phyloP scores from a whole-genome alignment of 208 protist species.

The Novymonas esmeraldas region DNA sequence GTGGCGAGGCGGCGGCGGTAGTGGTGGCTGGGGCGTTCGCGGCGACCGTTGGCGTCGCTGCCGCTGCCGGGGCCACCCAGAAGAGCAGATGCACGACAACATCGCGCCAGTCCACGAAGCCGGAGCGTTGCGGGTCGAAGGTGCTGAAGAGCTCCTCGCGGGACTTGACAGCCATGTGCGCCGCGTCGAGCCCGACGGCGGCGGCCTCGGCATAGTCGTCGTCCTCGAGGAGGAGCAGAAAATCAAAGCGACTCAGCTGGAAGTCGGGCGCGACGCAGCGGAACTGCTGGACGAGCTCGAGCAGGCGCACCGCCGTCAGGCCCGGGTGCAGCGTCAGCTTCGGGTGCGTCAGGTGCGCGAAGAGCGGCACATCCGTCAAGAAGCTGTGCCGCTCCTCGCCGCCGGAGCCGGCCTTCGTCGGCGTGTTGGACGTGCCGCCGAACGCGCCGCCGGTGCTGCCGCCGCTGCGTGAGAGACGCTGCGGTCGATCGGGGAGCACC shows the following conservation, averaged over 20 bases:
- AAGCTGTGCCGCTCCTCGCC: constrained; percentile 46
- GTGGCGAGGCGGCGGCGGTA: constrained; percentile 13
- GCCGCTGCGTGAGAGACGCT: neutral
- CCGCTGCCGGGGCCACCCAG: constrained; percentile 58
- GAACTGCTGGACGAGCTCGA: constrained; percentile 67
- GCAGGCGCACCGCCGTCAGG: constrained; percentile 54
- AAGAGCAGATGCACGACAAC: constrained; percentile 84
- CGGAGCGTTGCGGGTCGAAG: constrained; percentile 64
- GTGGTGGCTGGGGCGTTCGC: constrained; percentile 13
- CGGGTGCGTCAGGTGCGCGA: constrained; percentile 25
- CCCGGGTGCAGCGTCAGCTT: constrained; percentile 56
- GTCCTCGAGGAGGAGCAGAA: constrained; percentile 55
- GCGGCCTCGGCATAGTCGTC: constrained; percentile 64
- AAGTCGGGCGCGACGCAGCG: constrained; percentile 73
- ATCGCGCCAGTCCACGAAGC: constrained; percentile 87
- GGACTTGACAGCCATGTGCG: constrained; percentile 23
- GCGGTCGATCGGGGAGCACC: neutral
- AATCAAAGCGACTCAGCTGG: constrained; percentile 62
- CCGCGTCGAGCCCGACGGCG: constrained; percentile 14
- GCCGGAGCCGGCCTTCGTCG: neutral
- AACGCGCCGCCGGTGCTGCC: neutral
- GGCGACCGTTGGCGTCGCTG: neutral
- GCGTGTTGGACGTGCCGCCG: neutral
- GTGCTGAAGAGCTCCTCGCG: constrained; percentile 56
- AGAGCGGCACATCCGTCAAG: constrained; percentile 71